Percentiles rank a stretch among this genome's conserved stretches.
Conservation (phyloP, 164 flowering plant species). For the Dillenia suffruticosa region DNA sequence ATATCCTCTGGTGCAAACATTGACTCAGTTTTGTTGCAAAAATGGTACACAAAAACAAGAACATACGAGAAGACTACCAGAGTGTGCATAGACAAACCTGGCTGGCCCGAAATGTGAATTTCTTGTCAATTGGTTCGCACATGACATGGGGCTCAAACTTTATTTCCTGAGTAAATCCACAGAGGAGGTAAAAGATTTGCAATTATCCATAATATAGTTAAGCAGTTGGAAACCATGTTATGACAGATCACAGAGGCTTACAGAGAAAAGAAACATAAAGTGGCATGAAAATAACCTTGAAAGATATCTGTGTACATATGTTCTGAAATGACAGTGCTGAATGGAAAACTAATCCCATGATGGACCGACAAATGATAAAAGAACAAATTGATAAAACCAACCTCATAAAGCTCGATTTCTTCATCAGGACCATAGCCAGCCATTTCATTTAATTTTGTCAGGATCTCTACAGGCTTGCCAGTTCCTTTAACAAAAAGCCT, state of each 20-base stretch:
- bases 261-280: too few relatives aligned
- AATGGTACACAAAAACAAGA: neutral
- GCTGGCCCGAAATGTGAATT: constrained; percentile 40
- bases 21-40: neutral
- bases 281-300: too few relatives aligned
- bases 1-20: too few relatives aligned
- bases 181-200: neutral
- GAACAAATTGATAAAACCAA: constrained; percentile 7
- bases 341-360: too few relatives aligned
- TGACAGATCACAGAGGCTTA: too few relatives aligned
- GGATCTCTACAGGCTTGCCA: constrained; percentile 53
- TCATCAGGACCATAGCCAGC: constrained; percentile 57
- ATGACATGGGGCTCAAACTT: constrained; percentile 68
- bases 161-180: constrained; percentile 53
- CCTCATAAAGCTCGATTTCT: constrained; percentile 73
- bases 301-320: too few relatives aligned
- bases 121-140: constrained; percentile 73
- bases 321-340: too few relatives aligned
- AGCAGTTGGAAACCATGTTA: too few relatives aligned
- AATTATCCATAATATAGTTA: too few relatives aligned
- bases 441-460: constrained; percentile 54
- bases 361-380: too few relatives aligned
- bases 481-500: constrained; percentile 58
- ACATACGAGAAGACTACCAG: neutral
- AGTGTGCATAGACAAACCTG: constrained; percentile 40